Evolutionary conservation across 345 rosid genomes (phyloP).

Genomic region (Eutrema japonicum): DNA sequence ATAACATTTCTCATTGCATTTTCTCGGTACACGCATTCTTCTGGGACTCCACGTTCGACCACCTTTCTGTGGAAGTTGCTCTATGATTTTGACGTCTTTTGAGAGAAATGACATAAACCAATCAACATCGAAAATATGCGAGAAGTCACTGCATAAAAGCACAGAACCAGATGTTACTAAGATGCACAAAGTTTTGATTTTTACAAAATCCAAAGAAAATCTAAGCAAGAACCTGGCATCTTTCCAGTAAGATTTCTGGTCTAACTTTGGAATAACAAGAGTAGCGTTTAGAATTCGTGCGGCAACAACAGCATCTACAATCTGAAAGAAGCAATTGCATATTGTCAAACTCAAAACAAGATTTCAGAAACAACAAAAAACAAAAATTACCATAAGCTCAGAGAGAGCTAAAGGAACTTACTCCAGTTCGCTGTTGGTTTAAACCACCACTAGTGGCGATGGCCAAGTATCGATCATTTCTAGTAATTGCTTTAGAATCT

Average conservation of each 20-base stretch:
- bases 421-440: constrained; percentile 97
- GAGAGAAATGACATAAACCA: constrained; percentile 80
- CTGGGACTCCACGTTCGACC: constrained; percentile 62
- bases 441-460: constrained; percentile 92
- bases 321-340: constrained; percentile 52
- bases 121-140: constrained; percentile 80
- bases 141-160: constrained; percentile 65
- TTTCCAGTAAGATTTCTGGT: constrained; percentile 97
- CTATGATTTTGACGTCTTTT: constrained; percentile 89
- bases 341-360: constrained; percentile 2
- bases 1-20: constrained; percentile 92
- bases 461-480: constrained; percentile 62
- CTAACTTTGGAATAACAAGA: constrained; percentile 93
- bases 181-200: background rate
- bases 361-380: background rate
- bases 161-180: constrained; percentile 5
- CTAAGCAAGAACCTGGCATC: constrained; percentile 71
- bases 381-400: background rate
- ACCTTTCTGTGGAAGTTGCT: constrained; percentile 73
- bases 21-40: constrained; percentile 92
- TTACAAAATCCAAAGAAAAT: background rate
- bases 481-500: constrained; percentile 64
- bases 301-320: constrained; percentile 98
- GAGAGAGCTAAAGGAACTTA: constrained; percentile 42
- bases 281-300: constrained; percentile 96